Conservation (phyloP, 2,329 filamentous ascomycete species). For the Fusarium oligoseptatum region DNA sequence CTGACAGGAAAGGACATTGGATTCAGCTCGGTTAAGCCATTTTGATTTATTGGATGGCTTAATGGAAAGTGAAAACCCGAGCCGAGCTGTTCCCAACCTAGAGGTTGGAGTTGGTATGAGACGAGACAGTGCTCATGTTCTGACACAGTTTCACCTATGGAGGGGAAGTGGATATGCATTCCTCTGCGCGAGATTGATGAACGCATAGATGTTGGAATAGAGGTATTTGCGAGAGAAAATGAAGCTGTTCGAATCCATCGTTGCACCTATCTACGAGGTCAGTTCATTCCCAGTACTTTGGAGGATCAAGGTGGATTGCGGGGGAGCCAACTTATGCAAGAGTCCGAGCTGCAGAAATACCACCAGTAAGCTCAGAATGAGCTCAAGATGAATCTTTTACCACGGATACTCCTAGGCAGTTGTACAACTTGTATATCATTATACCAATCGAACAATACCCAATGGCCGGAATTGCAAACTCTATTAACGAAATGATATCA, state of each 20-base stretch:
- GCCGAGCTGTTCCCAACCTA: constrained; percentile 1
- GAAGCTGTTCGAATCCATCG: not conserved
- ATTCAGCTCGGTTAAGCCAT: constrained; percentile 15
- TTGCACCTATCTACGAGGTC: not conserved
- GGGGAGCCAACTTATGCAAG: not conserved
- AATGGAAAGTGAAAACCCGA: constrained; percentile 13
- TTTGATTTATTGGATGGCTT: constrained; percentile 2
- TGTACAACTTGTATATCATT: not conserved
- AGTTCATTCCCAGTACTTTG: not conserved
- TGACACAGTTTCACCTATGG: constrained; percentile 33
- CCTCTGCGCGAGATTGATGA: not conserved
- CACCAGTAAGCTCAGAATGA: not conserved
- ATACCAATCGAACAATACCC: not conserved
- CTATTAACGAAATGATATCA: constrained; percentile 1
- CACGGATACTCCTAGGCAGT: not conserved
- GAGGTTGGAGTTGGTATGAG: not conserved
- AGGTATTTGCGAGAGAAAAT: too few species aligned
- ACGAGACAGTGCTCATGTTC: constrained; percentile 16
- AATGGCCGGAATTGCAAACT: not conserved
- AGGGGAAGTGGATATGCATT: not conserved
- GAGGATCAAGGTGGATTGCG: not conserved
- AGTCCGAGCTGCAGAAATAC: not conserved
- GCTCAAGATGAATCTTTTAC: not conserved
- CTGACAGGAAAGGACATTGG: constrained; percentile 3
- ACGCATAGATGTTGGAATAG: not conserved